phyloP scores from a whole-genome alignment of 1,139 yeast species.

The Debaryomyces sp. region DNA sequence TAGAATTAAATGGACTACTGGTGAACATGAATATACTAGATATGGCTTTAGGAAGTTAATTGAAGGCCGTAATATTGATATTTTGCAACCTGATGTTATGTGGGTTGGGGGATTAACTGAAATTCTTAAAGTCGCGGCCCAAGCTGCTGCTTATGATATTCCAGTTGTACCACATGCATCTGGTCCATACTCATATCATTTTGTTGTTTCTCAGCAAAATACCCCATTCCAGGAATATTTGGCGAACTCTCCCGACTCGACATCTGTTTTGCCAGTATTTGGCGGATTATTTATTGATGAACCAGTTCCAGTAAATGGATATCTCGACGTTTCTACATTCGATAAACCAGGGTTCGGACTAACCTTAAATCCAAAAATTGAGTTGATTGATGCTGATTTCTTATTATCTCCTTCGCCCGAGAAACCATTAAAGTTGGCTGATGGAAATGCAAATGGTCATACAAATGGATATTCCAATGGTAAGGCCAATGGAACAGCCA shows the following conservation, averaged over 20 bases:
- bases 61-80: constrained; percentile 49
- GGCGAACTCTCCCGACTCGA: constrained; percentile 52
- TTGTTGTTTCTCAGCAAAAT: constrained; percentile 49
- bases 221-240: constrained; percentile 55
- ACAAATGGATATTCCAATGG: background rate
- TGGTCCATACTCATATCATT: constrained; percentile 54
- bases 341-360: constrained; percentile 54
- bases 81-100: constrained; percentile 55
- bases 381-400: constrained; percentile 41
- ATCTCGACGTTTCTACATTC: constrained; percentile 34
- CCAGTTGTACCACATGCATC: constrained; percentile 56
- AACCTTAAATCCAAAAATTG: constrained; percentile 43
- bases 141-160: constrained; percentile 54
- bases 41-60: constrained; percentile 52
- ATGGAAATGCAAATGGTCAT: background rate
- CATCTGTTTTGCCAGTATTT: constrained; percentile 47
- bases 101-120: constrained; percentile 57
- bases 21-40: constrained; percentile 53
- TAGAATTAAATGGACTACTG: constrained; percentile 49
- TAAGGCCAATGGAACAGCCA: background rate
- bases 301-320: constrained; percentile 48
- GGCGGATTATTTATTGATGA: constrained; percentile 48
- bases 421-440: constrained; percentile 25
- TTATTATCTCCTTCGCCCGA: constrained; percentile 43
- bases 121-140: constrained; percentile 45